Percentiles rank a stretch among this genome's conserved stretches.
Conservation (phyloP, 176 grass and related monocot genomes). For the Luzula sylvatica region DNA sequence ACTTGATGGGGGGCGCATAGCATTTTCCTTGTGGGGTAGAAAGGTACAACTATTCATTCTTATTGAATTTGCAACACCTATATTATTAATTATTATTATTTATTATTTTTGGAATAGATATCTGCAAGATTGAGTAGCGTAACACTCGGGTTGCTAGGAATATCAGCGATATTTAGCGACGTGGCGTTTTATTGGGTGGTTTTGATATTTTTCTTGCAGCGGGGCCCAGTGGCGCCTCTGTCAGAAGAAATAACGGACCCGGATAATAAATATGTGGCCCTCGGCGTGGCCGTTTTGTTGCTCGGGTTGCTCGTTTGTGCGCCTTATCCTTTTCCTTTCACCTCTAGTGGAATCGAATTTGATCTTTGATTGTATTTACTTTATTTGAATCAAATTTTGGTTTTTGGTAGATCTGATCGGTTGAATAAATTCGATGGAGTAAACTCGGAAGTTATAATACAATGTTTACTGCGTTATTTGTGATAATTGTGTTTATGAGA, state of each 20-base stretch:
- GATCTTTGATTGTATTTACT: conserved; percentile 33
- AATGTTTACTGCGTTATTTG: no score
- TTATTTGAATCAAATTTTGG: no score
- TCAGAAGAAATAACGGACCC: conserved; percentile 80
- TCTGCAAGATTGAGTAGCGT: conserved; percentile 40
- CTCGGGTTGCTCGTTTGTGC: conserved; percentile 62
- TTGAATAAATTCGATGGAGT: no score
- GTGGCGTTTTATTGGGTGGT: conserved; percentile 81
- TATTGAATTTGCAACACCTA: no score
- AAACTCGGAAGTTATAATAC: no score
- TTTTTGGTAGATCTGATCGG: no score
- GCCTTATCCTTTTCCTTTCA: conserved; percentile 85
- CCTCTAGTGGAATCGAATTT: conserved; percentile 39
- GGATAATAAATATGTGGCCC: conserved; percentile 35
- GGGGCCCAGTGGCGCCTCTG: conserved; percentile 72
- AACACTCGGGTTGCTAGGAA: conserved; percentile 56
- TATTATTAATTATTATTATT: conserved; percentile 9
- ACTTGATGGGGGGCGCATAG: conserved; percentile 75
- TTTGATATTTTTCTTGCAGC: conserved; percentile 87
- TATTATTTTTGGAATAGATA: conserved; percentile 31
- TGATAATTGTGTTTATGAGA: no score
- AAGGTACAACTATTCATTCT: conserved; percentile 36
- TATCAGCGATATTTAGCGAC: conserved; percentile 66
- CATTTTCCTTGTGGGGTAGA: conserved; percentile 80
- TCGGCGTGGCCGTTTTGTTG: conserved; percentile 55